Evolutionary conservation across 75 land plant species (phyloP).

Genomic region (Larix kaempferi): DNA sequence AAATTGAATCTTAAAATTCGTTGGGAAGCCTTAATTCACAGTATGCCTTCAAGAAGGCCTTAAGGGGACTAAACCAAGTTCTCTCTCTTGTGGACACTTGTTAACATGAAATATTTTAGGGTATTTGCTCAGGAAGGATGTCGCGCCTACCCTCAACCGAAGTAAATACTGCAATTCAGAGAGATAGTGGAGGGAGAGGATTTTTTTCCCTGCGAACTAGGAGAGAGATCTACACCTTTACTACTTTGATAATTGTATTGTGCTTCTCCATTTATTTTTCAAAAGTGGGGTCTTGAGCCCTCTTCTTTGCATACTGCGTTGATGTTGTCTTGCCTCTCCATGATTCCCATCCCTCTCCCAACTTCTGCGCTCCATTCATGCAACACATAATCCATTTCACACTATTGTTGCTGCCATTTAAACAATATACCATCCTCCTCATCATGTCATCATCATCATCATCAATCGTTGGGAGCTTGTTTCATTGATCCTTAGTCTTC

Average conservation of each 20-base stretch:
- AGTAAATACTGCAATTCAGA: slow-evolving; percentile 29
- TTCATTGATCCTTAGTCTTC: no score
- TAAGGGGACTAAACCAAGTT: slow-evolving; percentile 39
- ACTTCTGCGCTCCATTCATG: no score
- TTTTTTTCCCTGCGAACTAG: slow-evolving; percentile 15
- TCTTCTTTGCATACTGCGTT: slow-evolving; percentile 16
- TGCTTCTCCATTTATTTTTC: slow-evolving; percentile 27
- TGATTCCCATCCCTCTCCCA: no score
- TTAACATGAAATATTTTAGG: slow-evolving; percentile 62
- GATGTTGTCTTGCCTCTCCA: no score
- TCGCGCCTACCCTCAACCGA: slow-evolving; percentile 23
- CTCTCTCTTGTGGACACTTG: slow-evolving; percentile 26
- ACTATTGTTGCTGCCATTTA: no score
- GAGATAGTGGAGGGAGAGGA: slow-evolving; percentile 34
- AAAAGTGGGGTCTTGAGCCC: slow-evolving; percentile 43
- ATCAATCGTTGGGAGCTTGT: no score
- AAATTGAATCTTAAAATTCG: slow-evolving; percentile 46
- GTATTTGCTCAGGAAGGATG: slow-evolving; percentile 34
- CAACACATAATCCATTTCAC: no score
- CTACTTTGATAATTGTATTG: slow-evolving; percentile 27
- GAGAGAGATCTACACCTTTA: slow-evolving; percentile 26
- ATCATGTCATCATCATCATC: no score
- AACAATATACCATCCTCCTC: no score
- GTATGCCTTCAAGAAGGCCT: slow-evolving; percentile 33
- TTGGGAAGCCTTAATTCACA: slow-evolving; percentile 59